A percentile compares a stretch with the other conserved stretches of the same genome.
These are phyloP conservation scores for Alternaria conjuncta DNA, from an alignment of 2,329 filamentous ascomycete genomes.

Conservation along the genomic window DNA sequence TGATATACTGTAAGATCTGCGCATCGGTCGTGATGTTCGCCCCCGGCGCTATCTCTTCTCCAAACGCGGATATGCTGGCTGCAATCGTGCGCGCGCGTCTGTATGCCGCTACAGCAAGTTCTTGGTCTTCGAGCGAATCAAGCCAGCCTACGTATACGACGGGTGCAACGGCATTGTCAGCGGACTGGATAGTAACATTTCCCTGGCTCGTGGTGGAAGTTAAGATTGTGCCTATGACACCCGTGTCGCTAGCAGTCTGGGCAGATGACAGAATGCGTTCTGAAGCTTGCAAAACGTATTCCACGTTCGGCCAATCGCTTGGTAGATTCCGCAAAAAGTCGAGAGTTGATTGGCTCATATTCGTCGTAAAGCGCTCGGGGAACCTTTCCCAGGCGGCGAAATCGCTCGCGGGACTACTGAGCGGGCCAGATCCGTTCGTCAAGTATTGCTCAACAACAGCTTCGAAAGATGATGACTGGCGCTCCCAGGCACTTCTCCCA, in stretches of 20 bases:
- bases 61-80: slow-evolving; percentile 6
- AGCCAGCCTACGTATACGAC: slow-evolving; percentile 6
- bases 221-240: slow-evolving; percentile 7
- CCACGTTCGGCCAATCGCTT: slow-evolving; percentile 9
- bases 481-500: slow-evolving; percentile 7
- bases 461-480: slow-evolving; percentile 3
- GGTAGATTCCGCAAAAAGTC: not conserved
- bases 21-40: slow-evolving; percentile 6
- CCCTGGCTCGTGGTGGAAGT: slow-evolving; percentile 8
- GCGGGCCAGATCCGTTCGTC: slow-evolving; percentile 6
- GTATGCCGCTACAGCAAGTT: slow-evolving; percentile 12
- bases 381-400: slow-evolving; percentile 10
- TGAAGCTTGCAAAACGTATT: slow-evolving; percentile 3
- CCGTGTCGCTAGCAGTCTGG: slow-evolving; percentile 1
- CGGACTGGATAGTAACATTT: slow-evolving; percentile 9
- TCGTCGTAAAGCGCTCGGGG: not conserved
- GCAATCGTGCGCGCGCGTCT: slow-evolving; percentile 7
- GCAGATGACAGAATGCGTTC: not conserved
- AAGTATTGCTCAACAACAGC: slow-evolving; percentile 2
- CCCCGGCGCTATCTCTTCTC: slow-evolving; percentile 8
- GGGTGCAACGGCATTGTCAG: slow-evolving; percentile 3
- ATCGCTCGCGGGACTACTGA: slow-evolving; percentile 12
- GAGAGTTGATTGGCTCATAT: slow-evolving; percentile 10
- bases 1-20: slow-evolving; percentile 9
- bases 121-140: slow-evolving; percentile 6